Evolutionary conservation across 2,329 filamentous ascomycete genomes (phyloP).

Genomic region (Penicillium concentricum): DNA sequence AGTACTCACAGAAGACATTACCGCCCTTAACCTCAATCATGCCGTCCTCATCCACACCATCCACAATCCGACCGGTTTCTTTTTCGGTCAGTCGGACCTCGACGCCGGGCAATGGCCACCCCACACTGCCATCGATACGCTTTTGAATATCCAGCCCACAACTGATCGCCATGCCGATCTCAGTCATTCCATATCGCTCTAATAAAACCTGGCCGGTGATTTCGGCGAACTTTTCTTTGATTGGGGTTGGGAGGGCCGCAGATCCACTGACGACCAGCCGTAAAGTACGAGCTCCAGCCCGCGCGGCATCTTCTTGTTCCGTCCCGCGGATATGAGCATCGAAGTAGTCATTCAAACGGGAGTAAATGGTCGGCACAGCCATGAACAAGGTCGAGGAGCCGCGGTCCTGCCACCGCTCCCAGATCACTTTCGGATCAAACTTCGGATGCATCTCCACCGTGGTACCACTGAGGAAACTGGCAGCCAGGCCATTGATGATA

Average conservation of each 20-base stretch:
- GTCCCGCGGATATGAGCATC: slow-evolving; percentile 40
- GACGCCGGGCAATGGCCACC: slow-evolving; percentile 49
- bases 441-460: slow-evolving; percentile 50
- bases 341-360: slow-evolving; percentile 49
- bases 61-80: slow-evolving; percentile 35
- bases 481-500: slow-evolving; percentile 51
- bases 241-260: slow-evolving; percentile 43
- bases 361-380: slow-evolving; percentile 54
- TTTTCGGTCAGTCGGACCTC: slow-evolving; percentile 48
- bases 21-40: slow-evolving; percentile 46
- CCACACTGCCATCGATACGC: slow-evolving; percentile 50
- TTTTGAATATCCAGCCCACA: slow-evolving; percentile 42
- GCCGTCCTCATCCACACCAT: slow-evolving; percentile 37
- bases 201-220: slow-evolving; percentile 46
- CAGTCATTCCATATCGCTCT: slow-evolving; percentile 52
- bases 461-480: slow-evolving; percentile 47
- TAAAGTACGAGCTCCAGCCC: slow-evolving; percentile 34
- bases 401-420: slow-evolving; percentile 46
- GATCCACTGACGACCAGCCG: slow-evolving; percentile 45
- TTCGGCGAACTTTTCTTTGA: slow-evolving; percentile 41
- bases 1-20: slow-evolving; percentile 46
- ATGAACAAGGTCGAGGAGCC: slow-evolving; percentile 50
- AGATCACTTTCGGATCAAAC: slow-evolving; percentile 47
- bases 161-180: slow-evolving; percentile 51
- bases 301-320: slow-evolving; percentile 31